phyloP scores from a whole-genome alignment of 306 rosid species.

The Gastrolobium bilobum region DNA sequence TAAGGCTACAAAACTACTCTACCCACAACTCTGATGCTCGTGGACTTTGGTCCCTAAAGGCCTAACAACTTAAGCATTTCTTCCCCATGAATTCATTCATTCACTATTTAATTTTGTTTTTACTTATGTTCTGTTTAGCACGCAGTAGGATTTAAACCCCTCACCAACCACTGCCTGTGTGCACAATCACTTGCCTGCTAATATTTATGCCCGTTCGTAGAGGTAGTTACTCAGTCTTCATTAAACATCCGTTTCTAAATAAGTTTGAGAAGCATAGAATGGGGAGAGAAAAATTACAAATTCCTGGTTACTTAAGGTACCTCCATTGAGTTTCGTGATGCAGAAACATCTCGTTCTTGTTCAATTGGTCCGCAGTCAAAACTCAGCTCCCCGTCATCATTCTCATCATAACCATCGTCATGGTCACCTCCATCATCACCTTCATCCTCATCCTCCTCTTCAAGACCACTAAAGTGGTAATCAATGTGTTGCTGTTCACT shows the following conservation, averaged over 20 bases:
- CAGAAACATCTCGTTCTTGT: conserved; percentile 67
- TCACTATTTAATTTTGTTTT: conserved; percentile 27
- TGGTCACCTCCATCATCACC: conserved; percentile 60
- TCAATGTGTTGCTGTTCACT: conserved; percentile 94
- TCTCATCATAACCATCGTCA: conserved; percentile 59
- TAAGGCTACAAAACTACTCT: conserved; percentile 28
- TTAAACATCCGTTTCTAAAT: conserved; percentile 14
- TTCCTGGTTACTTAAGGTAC: conserved; percentile 49
- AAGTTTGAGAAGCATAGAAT: conserved; percentile 27
- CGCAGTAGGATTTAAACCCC: conserved; percentile 24
- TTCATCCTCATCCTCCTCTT: conserved; percentile 74
- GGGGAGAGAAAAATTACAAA: conserved; percentile 16
- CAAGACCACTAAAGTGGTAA: conserved; percentile 86
- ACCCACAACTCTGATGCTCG: conserved; percentile 12
- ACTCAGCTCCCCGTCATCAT: conserved; percentile 91
- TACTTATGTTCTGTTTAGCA: conserved; percentile 20
- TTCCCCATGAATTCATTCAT: conserved; percentile 15
- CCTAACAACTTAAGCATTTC: background rate
- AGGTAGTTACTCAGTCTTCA: conserved; percentile 13
- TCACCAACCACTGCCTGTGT: background rate
- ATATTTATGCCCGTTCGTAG: conserved; percentile 14
- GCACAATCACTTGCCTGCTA: conserved; percentile 36
- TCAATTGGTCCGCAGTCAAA: conserved; percentile 79
- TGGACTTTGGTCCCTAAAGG: conserved; percentile 25
- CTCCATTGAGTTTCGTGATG: conserved; percentile 74